phyloP scores from a whole-genome alignment of 1,139 yeast genomes.

The Hyphopichia fennica region DNA sequence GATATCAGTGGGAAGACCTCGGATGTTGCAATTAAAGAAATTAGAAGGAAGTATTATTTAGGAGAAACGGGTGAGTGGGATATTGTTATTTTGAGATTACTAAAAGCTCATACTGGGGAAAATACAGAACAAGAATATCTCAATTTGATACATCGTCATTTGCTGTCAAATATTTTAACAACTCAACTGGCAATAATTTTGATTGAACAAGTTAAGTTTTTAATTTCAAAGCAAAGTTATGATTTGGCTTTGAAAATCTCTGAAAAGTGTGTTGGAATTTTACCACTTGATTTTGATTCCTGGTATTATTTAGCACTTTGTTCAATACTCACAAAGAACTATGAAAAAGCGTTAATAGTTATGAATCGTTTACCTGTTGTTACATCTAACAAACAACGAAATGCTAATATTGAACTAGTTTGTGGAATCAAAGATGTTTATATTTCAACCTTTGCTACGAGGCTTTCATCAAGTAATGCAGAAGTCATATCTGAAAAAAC shows the following conservation, averaged over 20 bases:
- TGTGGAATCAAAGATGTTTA: conserved; percentile 34
- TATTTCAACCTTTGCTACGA: conserved; percentile 24
- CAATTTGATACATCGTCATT: conserved; percentile 23
- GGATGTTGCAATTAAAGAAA: conserved; percentile 22
- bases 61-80: conserved; percentile 24
- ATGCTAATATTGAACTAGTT: conserved; percentile 18
- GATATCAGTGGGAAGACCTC: conserved; percentile 18
- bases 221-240: conserved; percentile 29
- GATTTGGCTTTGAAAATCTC: conserved; percentile 31
- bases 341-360: conserved; percentile 30
- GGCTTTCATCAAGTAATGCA: conserved; percentile 17
- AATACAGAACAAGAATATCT: conserved; percentile 29
- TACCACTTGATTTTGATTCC: conserved; percentile 45
- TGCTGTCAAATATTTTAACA: conserved; percentile 16
- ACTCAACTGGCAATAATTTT: conserved; percentile 39
- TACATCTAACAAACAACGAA: conserved; percentile 13
- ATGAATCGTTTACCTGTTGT: conserved; percentile 39
- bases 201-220: conserved; percentile 39
- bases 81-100: conserved; percentile 27
- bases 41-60: conserved; percentile 14
- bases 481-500: conserved; percentile 33
- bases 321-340: conserved; percentile 31
- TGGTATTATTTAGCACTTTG: conserved; percentile 40
- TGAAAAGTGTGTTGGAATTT: conserved; percentile 27
- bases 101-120: conserved; percentile 25